These are phyloP conservation scores for Catenaria anguillulae DNA, from an alignment of 371 early-diverging fungal species.

Conservation along the genomic window DNA sequence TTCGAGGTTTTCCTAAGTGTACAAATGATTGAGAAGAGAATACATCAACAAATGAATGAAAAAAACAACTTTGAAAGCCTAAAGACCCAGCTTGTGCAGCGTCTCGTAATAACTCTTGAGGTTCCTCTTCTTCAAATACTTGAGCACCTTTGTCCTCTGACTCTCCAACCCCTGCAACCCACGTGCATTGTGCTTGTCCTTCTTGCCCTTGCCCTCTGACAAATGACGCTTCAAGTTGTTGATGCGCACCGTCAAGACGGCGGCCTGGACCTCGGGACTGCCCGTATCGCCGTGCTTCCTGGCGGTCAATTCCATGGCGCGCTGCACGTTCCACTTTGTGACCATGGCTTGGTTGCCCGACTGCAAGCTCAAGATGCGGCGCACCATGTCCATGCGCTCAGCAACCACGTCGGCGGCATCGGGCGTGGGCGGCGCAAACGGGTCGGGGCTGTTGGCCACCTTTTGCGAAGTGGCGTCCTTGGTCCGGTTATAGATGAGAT, in stretches of 20 bases:
- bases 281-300: constrained; percentile 69
- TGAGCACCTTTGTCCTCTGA: constrained; percentile 69
- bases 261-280: constrained; percentile 87
- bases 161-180: constrained; percentile 57
- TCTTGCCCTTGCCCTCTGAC: constrained; percentile 48
- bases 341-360: constrained; percentile 62
- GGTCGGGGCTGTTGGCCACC: too few species aligned
- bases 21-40: too few species aligned
- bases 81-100: constrained; percentile 50
- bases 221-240: constrained; percentile 69
- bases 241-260: constrained; percentile 77
- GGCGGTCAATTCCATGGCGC: constrained; percentile 63
- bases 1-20: too few species aligned
- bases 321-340: constrained; percentile 53
- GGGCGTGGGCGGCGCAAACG: too few species aligned
- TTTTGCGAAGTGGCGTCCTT: too few species aligned
- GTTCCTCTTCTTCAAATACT: constrained; percentile 64
- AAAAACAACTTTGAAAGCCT: not conserved
- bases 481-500: too few species aligned
- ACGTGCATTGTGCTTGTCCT: constrained; percentile 77
- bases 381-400: not conserved
- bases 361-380: constrained; percentile 24
- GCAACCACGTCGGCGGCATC: not conserved
- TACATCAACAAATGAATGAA: too few species aligned
- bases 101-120: constrained; percentile 53